Conservation (phyloP, 169 alveolate species). For the Cryptosporidium sp. region DNA sequence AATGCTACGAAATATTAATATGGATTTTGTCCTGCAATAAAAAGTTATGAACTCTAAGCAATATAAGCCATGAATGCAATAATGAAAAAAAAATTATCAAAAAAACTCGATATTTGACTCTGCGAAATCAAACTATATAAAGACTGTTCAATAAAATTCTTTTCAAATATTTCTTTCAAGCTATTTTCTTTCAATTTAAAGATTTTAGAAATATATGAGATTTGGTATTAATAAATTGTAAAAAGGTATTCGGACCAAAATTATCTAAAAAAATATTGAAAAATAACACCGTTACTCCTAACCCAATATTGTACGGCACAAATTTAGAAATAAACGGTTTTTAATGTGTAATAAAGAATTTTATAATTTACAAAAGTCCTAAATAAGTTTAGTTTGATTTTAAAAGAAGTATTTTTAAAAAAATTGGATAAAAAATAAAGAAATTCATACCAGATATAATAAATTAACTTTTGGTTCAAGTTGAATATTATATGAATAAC, state of each 20-base stretch:
- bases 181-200: not conserved
- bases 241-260: not conserved
- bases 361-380: not conserved
- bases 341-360: not conserved
- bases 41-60: not conserved
- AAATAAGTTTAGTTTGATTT: not conserved
- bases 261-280: not conserved
- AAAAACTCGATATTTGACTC: conserved; percentile 16
- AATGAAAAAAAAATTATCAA: not conserved
- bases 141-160: not conserved
- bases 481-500: not conserved
- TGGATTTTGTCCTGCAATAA: not conserved
- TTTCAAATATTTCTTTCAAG: not conserved
- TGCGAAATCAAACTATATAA: not conserved
- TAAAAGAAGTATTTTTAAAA: not conserved
- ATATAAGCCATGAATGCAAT: not conserved
- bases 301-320: no score
- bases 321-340: not conserved
- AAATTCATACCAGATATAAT: not conserved
- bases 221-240: not conserved
- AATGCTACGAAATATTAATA: not conserved
- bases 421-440: not conserved
- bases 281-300: not conserved
- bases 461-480: not conserved
- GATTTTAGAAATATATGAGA: not conserved